Evolutionary conservation across 2,329 filamentous ascomycete species (phyloP), one percentile per base, ranked within the genome.

Genomic region (Myriangium duriaei): DNA sequence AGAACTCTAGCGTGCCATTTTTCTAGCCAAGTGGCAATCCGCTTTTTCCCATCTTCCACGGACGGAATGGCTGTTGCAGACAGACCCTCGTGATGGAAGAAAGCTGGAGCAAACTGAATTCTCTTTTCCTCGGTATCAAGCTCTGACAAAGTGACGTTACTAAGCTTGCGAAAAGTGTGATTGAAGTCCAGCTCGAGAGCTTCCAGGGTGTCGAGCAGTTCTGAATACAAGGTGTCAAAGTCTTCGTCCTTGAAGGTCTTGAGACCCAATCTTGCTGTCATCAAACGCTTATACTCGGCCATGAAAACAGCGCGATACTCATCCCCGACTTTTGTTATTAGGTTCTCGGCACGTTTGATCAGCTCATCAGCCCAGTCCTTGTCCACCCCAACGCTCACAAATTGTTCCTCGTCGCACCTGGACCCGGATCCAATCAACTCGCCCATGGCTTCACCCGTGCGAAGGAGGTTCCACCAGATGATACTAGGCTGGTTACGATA

Each of bases 401-500:
- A 95, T 2, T 64, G 64, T 2, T 72, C 59, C 9, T 79, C 72
- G 51, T 98, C 87, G 19, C 88, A 77, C 26, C 67, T 63, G 1
- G 69, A 60, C 0, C 82, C 88, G 0, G 80, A 74, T 12, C 88
- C 91, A 40, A 98, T 75, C 2, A 94, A 67, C 59, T 96, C 91
- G 13, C 85, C 91, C 0, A 98, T 56, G 0, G 81, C 74, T 61
- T 98, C 91, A 41, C 86, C 91, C 0, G 98, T 71, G 1, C 91
- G 77, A 1, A 95, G 85, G 0, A 96, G 69, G 52, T 96, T 96
- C 91, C 91, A 98, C 91, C 91, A 98, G 53, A 98, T 91, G 41
- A 98, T 82, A 30, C 79, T 87, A 0, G 91, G 87, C 55, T 98
- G 91, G 56, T 94, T 94, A 48, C 79, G 79, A 65, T 96, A 98